These are phyloP conservation scores for Pleurotus djamor DNA, from an alignment of 768 basidiomycete species.

Conservation along the genomic window DNA sequence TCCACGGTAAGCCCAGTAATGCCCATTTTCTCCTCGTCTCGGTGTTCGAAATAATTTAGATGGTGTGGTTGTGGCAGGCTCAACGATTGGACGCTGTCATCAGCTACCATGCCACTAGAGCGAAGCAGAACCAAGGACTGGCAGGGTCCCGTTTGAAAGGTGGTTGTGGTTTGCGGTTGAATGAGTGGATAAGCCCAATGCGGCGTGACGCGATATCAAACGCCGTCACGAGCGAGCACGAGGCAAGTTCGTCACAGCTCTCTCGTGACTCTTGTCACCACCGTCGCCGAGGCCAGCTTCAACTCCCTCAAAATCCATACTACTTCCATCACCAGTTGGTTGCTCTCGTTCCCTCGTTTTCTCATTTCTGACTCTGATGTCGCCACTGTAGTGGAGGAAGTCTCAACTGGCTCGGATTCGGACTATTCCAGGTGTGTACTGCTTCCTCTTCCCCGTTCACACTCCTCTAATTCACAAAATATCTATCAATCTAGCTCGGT, in stretches of 20 bases:
- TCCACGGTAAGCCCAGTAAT: conserved; percentile 50
- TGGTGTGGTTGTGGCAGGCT: conserved; percentile 1
- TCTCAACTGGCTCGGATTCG: conserved; percentile 91
- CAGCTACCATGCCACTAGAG: background rate
- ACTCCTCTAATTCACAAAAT: conserved; percentile 8
- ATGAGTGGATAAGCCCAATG: background rate
- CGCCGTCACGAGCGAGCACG: background rate
- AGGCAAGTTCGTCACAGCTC: background rate
- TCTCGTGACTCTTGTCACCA: background rate
- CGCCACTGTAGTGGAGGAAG: conserved; percentile 63
- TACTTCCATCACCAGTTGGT: conserved; percentile 2
- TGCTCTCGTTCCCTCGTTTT: background rate
- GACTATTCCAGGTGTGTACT: conserved; percentile 88
- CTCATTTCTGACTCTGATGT: conserved; percentile 1
- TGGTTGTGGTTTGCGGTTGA: background rate
- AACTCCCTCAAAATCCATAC: background rate
- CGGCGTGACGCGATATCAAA: background rate
- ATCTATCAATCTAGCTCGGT: conserved; percentile 30
- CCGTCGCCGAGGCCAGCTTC: background rate
- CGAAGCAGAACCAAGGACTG: background rate
- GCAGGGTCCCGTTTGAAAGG: background rate
- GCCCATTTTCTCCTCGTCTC: conserved; percentile 17
- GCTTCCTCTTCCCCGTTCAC: conserved; percentile 3
- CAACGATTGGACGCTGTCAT: background rate
- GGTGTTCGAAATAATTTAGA: conserved; percentile 1